Percentiles rank a stretch among this genome's conserved stretches.
Conservation (phyloP, 345 rosid species). For the Dovyalis caffra region DNA sequence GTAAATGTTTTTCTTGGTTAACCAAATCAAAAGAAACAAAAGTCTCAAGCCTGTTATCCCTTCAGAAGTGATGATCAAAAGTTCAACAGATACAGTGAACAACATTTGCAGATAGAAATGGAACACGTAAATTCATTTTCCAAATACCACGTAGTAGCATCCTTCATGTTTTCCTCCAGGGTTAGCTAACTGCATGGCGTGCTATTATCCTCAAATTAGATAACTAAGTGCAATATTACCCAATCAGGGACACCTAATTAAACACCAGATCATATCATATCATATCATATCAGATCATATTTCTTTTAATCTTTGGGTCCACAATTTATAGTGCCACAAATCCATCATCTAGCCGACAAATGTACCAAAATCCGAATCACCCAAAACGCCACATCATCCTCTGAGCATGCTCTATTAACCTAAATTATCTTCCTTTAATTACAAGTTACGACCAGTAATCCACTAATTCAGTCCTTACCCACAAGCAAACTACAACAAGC, state of each 20-base stretch:
- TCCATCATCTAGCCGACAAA: conserved; percentile 3
- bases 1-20: background rate
- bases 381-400: background rate
- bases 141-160: background rate
- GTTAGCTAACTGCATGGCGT: background rate
- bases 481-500: background rate
- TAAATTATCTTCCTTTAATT: background rate
- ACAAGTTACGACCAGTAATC: background rate
- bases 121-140: background rate
- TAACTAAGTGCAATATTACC: background rate
- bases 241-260: too few relatives aligned
- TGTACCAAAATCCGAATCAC: background rate
- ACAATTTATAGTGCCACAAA: background rate
- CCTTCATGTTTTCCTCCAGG: background rate
- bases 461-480: background rate
- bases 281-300: background rate
- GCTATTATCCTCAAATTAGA: background rate
- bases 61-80: background rate
- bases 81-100: background rate
- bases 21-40: background rate
- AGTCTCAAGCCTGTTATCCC: background rate
- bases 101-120: background rate
- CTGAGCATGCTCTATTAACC: background rate
- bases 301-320: background rate
- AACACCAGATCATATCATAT: background rate